Evolutionary conservation across 495 filamentous ascomycete genomes (phyloP).

Genomic region (Hyaloscypha finlandica): DNA sequence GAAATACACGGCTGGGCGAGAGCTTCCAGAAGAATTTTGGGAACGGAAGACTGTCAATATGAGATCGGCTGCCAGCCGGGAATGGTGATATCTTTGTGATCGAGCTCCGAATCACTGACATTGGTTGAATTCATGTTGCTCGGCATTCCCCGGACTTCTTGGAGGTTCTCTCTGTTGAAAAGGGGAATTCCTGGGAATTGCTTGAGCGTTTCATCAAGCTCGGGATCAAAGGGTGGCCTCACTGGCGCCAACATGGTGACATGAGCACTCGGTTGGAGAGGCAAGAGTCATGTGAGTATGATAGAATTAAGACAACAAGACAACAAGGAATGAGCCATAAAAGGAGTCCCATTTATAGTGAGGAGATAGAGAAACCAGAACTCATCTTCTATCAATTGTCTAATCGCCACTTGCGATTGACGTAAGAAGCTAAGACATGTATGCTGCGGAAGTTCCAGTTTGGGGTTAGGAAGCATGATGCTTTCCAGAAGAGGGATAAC

Average conservation of each 20-base stretch:
- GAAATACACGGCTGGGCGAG: slow-evolving; percentile 9
- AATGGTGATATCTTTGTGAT: not conserved
- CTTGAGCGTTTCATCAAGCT: slow-evolving; percentile 1
- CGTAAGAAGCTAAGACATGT: not conserved
- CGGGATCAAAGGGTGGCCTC: slow-evolving; percentile 10
- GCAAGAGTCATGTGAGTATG: too few species aligned
- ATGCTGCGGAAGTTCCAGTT: not conserved
- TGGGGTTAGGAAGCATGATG: not conserved
- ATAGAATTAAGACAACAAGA: not conserved
- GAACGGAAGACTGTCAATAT: not conserved
- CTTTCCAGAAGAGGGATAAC: too few species aligned
- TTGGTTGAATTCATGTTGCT: not conserved
- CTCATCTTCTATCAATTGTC: not conserved
- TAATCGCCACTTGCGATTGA: not conserved
- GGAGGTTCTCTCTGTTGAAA: not conserved
- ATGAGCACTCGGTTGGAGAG: too few species aligned
- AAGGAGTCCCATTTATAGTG: too few species aligned
- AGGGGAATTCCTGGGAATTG: not conserved
- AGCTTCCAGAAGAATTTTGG: not conserved
- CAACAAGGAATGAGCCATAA: not conserved
- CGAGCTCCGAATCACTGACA: not conserved
- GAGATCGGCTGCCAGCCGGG: not conserved
- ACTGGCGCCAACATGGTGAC: not conserved
- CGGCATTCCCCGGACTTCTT: not conserved
- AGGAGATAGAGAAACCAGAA: not conserved